Conservation (phyloP, 192 early-diverging fungal genomes). For the Glomus cerebriforme region DNA sequence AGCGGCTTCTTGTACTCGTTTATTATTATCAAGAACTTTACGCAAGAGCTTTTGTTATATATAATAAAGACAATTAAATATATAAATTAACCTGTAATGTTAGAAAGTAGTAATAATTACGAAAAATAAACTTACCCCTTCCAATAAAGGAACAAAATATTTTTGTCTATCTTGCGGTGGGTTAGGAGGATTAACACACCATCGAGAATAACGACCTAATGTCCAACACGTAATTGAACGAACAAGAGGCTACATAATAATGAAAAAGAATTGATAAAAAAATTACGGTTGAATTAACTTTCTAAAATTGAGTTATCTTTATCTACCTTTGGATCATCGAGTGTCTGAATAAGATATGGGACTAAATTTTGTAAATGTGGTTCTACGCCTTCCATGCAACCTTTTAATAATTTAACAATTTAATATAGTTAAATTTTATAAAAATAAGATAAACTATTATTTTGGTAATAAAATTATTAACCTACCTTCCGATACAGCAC, state of each 20-base stretch:
- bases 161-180: slow-evolving; percentile 52
- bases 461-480: not conserved
- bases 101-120: not conserved
- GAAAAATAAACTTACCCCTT: slow-evolving; percentile 47
- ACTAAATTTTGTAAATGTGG: slow-evolving; percentile 85
- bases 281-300: not conserved
- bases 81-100: not conserved
- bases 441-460: not conserved
- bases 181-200: slow-evolving; percentile 66
- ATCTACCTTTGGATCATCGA: slow-evolving; percentile 76
- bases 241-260: slow-evolving; percentile 72
- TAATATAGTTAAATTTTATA: not conserved
- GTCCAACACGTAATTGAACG: slow-evolving; percentile 99
- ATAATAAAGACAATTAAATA: not conserved
- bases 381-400: slow-evolving; percentile 87
- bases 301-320: not conserved
- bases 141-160: slow-evolving; percentile 87
- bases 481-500: slow-evolving; percentile 92
- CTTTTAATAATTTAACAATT: slow-evolving; percentile 26
- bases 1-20: slow-evolving; percentile 97
- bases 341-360: slow-evolving; percentile 79
- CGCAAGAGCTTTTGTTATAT: slow-evolving; percentile 49
- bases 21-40: slow-evolving; percentile 92
- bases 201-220: slow-evolving; percentile 87
- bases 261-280: not conserved